Evolutionary conservation across 2,329 filamentous ascomycete species (phyloP).

Genomic region (Chrysoporthe deuterocubensis): DNA sequence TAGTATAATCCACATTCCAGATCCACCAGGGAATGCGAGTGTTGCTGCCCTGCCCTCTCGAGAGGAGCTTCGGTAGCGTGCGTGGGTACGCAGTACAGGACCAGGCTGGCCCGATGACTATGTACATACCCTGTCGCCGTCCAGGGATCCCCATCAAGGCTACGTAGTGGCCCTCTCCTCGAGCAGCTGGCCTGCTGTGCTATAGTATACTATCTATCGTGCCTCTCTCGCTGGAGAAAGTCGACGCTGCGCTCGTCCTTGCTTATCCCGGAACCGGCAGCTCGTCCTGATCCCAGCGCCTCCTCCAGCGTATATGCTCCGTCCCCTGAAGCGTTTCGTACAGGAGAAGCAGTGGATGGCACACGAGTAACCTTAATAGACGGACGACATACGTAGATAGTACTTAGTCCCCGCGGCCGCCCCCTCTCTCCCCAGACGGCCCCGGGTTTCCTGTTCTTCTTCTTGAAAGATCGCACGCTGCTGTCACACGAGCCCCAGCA

Average conservation of each 20-base stretch:
- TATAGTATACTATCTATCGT: background rate
- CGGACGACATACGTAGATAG: background rate
- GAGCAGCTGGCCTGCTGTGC: too few relatives aligned
- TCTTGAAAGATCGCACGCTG: background rate
- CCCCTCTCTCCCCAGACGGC: background rate
- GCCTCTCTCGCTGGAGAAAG: background rate
- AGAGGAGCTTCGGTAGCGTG: too few relatives aligned
- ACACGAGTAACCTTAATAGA: background rate
- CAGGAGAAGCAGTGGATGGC: background rate
- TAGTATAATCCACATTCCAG: slow-evolving; percentile 1
- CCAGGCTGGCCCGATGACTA: too few relatives aligned
- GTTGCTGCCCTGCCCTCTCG: too few relatives aligned
- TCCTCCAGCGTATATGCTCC: slow-evolving; percentile 1
- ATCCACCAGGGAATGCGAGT: background rate
- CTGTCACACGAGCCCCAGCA: background rate
- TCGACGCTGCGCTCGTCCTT: background rate
- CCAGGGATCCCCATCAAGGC: background rate
- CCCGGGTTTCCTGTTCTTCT: background rate
- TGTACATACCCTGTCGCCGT: background rate
- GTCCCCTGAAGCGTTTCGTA: background rate
- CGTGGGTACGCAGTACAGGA: too few relatives aligned
- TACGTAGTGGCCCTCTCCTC: background rate
- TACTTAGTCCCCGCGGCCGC: slow-evolving; percentile 1
- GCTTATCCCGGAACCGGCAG: background rate
- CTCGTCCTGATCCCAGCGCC: background rate